These are phyloP conservation scores for Alternaria novae-zelandiae DNA, from an alignment of 2,329 filamentous ascomycete species.

Conservation along the genomic window DNA sequence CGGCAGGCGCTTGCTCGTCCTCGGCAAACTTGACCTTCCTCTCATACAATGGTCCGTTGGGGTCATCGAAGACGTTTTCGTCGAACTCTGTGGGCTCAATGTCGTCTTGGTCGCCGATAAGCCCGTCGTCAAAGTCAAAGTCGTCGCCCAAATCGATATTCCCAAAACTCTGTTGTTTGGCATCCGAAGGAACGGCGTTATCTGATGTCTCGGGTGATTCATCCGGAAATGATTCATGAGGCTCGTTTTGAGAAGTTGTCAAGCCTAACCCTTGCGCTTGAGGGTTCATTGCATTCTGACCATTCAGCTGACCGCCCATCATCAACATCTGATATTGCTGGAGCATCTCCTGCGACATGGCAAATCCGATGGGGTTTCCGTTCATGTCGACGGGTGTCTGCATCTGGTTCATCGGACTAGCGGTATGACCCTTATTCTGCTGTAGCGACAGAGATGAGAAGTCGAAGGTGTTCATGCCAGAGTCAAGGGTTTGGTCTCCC, in stretches of 20 bases:
- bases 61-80: conserved; percentile 74
- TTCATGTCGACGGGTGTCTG: conserved; percentile 38
- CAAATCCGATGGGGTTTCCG: conserved; percentile 43
- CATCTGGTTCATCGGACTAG: conserved; percentile 23
- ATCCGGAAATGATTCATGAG: conserved; percentile 8
- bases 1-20: conserved; percentile 18
- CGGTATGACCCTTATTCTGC: conserved; percentile 16
- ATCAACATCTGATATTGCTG: conserved; percentile 23
- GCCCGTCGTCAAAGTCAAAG: conserved; percentile 72
- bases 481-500: conserved; percentile 34
- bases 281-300: not conserved
- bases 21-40: conserved; percentile 48
- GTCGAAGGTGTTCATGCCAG: conserved; percentile 41
- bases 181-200: conserved; percentile 2
- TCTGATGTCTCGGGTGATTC: conserved; percentile 16
- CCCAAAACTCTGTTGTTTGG: conserved; percentile 13
- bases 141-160: conserved; percentile 56
- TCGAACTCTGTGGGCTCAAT: conserved; percentile 67
- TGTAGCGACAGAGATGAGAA: conserved; percentile 42
- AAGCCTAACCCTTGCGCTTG: conserved; percentile 24
- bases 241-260: conserved; percentile 17
- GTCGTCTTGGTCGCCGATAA: conserved; percentile 60
- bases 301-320: not conserved
- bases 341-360: conserved; percentile 36
- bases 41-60: conserved; percentile 55